phyloP scores from a whole-genome alignment of 768 basidiomycete species.

The Lactarius deliciosus region DNA sequence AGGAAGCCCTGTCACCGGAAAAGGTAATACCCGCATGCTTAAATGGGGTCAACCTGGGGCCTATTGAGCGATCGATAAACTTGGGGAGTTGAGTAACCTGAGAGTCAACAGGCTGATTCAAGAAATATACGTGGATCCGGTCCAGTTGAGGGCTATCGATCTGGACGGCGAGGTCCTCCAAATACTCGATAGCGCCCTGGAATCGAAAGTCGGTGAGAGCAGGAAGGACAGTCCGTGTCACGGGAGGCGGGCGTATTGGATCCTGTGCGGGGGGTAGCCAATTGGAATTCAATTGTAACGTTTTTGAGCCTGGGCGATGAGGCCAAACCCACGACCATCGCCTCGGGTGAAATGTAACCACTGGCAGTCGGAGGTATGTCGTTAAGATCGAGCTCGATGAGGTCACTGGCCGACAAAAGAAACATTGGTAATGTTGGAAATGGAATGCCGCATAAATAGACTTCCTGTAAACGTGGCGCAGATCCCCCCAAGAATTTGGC shows the following conservation, averaged over 20 bases:
- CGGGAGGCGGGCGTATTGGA: not conserved
- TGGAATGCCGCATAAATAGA: not conserved
- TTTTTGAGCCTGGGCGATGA: not conserved
- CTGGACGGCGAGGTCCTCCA: not conserved
- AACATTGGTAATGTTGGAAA: not conserved
- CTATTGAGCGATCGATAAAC: not conserved
- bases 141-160: not conserved
- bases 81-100: not conserved
- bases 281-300: too few species aligned
- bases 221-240: not conserved
- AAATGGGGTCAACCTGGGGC: not conserved
- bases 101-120: not conserved
- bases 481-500: not conserved
- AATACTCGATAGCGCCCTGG: not conserved
- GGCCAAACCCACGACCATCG: not conserved
- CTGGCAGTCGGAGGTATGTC: not conserved
- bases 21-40: not conserved
- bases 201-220: not conserved
- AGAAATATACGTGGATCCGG: not conserved
- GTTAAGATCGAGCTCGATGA: not conserved
- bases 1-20: not conserved
- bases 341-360: not conserved
- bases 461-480: not conserved
- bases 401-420: not conserved
- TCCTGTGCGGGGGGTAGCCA: not conserved